Evolutionary conservation across 805 yeast genomes (phyloP).

Genomic region (Komagataella phaffii): DNA sequence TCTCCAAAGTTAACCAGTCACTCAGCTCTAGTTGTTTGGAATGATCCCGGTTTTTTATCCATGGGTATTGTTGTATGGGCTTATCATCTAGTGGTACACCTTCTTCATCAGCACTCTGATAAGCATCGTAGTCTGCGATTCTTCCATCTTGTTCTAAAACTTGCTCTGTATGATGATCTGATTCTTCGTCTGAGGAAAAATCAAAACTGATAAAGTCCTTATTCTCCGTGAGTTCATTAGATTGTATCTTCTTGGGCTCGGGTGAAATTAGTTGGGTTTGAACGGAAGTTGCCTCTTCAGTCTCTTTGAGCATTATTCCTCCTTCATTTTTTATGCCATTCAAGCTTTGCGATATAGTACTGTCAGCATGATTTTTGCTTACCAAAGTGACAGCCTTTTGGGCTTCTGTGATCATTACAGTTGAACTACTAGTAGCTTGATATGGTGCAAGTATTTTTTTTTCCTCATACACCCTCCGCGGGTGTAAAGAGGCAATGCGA

Average conservation of each 20-base stretch:
- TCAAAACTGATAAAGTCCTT: constrained; percentile 46
- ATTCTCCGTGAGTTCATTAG: constrained; percentile 27
- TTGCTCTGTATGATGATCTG: constrained; percentile 10
- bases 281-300: not conserved
- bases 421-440: not conserved
- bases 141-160: constrained; percentile 15
- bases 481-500: not conserved
- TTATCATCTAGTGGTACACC: constrained; percentile 12
- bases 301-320: not conserved
- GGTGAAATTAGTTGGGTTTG: not conserved
- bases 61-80: constrained; percentile 34
- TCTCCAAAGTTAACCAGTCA: constrained; percentile 80
- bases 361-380: not conserved
- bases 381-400: not conserved
- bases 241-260: not conserved
- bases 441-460: not conserved
- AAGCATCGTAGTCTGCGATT: constrained; percentile 21
- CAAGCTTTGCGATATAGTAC: not conserved
- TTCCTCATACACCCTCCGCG: not conserved
- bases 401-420: not conserved
- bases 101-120: constrained; percentile 9
- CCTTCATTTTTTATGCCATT: not conserved
- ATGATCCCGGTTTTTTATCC: constrained; percentile 73
- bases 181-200: constrained; percentile 29
- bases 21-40: constrained; percentile 64